Evolutionary conservation across 805 yeast genomes (phyloP), one percentile per base, ranked within the genome.

Genomic region (Ogataea angusta): DNA sequence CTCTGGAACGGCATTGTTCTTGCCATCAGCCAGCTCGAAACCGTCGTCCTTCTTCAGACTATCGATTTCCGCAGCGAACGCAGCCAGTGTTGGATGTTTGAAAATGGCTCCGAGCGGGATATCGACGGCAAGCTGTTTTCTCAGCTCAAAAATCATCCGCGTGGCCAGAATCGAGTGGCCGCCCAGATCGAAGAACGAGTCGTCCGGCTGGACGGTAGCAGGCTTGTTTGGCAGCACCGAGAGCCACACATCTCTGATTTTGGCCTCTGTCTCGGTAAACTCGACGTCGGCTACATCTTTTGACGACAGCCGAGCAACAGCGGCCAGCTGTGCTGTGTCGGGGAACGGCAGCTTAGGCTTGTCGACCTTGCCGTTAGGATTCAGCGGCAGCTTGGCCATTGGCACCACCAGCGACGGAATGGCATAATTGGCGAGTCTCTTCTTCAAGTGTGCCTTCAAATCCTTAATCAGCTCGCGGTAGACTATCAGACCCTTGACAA

Each of bases 111-210:
- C 96, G 46, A 93, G 70, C 17, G 99, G 97, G 38, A 93, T 69
- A 46, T 89, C 95, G 30, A 90, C 75, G 29, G 78, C 74, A 45
- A 90, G 70, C 51, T 74, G 75, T 67, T 85, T 83, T 61, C 97
- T 78, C 52, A 93, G 75, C 51, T 85, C 90, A 56, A 93, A 93
- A 46, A 93, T 91, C 96, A 93, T 89, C 60, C 95, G 78, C 0
- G 99, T 95, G 6, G 98, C 98, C 48, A 93, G 70, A 54, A 93
- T 91, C 1, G 98, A 91, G 64, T 93, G 99, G 2, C 99, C 99
- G 44, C 99, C 99, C 38, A 95, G 69, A 59, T 93, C 99, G 57
- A 93, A 93, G 76, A 93, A 93, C 1, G 95, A 85, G 62, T 93
- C 99, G 2, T 76, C 75, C 24, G 83, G 82, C 22, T 82, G 71